Base-by-base conservation (phyloP, 2,329 filamentous ascomycete genomes). In the Clonostachys chloroleuca region DNA sequence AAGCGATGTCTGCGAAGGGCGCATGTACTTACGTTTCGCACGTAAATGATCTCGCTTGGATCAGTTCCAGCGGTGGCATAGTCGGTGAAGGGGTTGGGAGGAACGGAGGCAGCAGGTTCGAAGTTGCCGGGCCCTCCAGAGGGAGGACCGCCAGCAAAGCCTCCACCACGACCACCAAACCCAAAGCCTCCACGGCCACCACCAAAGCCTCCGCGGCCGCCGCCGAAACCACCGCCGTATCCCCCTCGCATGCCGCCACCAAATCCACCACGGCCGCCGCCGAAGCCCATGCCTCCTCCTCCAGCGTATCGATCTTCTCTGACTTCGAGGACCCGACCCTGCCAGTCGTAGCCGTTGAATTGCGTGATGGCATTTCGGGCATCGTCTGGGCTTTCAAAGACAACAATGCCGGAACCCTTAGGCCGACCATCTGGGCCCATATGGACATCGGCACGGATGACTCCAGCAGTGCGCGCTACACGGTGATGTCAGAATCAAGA, bases 301-400 rank as follows among this genome's bases (percentile, higher is more conserved):
- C 18, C 18, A 50, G 94, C 94, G 64, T 92, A 99, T 49, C 94
- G 87, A 63, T 99, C 94, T 69, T 97, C 92, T 52, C 94, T 91
- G 53, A 99, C 94, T 67, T 99, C 94, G 44, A 99, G 82, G 45
- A 85, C 74, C 49, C 94, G 87, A 12, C 94, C 94, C 67, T 97
- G 92, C 94, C 94, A 99, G 54, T 99, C 94, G 65, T 96, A 97
- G 49, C 94, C 94, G 64, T 97, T 96, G 77, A 97, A 99, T 57
- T 96, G 92, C 62, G 91, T 85, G 55, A 99, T 99, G 18, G 94
- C 94, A 62, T 91, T 96, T 55, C 91, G 89, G 40, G 94, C 92
- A 69, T 99, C 94, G 49, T 97, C 92, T 2, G 91, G 83, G 49
- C 85, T 92, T 66, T 99, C 94, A 65, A 96, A 99, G 40, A 94